Evolutionary conservation across 1,139 yeast genomes (phyloP), one percentile per base, ranked within the genome.

Genomic region (Suhomyces choctaworum): DNA sequence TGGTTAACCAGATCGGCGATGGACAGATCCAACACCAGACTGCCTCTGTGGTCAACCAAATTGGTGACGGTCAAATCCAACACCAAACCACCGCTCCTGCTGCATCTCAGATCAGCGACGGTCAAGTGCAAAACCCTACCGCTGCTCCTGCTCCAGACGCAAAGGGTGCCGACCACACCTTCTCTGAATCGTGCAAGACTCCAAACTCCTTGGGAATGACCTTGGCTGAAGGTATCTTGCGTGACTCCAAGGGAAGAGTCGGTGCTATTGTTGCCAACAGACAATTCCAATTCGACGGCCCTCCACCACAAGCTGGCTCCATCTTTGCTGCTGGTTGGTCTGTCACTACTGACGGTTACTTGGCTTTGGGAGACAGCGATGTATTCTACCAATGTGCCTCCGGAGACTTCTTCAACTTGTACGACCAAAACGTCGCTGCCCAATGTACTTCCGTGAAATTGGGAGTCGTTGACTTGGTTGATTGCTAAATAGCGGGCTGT

Each of bases 271-370:
- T 65, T 39, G 67, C 72, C 37, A 67, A 66, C 58, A 60, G 66
- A 53, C 72, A 67, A 52, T 66, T 67, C 64, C 72, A 66, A 53
- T 65, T 67, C 42, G 73, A 66, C 45, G 69, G 68, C 31, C 71
- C 72, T 28, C 69, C 70, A 52, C 70, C 70, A 19, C 70, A 65
- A 52, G 69, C 69, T 23, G 70, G 70, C 36, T 50, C 69, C 37
- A 62, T 64, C 36, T 64, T 80, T 66, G 94, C 94, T 57, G 86
- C 80, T 42, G 94, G 94, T 49, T 85, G 94, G 94, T 72, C 85
- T 32, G 64, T 82, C 52, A 72, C 82, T 40, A 52, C 61, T 38
- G 82, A 78, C 37, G 88, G 88, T 51, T 58, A 69, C 70, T 76
- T 85, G 60, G 86, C 87, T 42, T 66, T 84, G 48, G 92, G 92